These are phyloP conservation scores for Tulasnella calospora DNA, from an alignment of 768 basidiomycete species.

Conservation along the genomic window DNA sequence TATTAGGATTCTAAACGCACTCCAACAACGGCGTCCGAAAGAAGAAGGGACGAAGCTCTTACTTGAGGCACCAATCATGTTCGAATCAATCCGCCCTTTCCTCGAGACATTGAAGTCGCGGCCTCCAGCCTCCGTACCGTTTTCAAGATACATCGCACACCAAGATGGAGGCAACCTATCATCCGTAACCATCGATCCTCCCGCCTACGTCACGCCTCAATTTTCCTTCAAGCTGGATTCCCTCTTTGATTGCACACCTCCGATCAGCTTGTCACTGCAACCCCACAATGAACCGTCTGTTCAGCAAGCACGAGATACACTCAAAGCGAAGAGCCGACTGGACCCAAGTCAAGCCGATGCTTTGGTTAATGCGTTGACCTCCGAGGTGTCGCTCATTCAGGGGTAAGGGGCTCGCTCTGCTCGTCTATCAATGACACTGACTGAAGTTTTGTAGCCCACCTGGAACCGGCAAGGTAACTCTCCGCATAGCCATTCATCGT, in stretches of 20 bases:
- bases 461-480: constrained; percentile 70
- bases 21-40: constrained; percentile 1
- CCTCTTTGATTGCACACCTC: constrained; percentile 47
- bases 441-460: constrained; percentile 53
- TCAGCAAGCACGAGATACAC: constrained; percentile 43
- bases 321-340: constrained; percentile 48
- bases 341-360: constrained; percentile 71
- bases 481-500: neutral
- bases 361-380: constrained; percentile 53
- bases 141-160: constrained; percentile 50
- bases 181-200: constrained; percentile 44
- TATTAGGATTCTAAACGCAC: constrained; percentile 36
- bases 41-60: constrained; percentile 37
- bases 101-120: constrained; percentile 51
- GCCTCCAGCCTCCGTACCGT: constrained; percentile 56
- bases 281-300: constrained; percentile 43
- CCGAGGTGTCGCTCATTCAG: constrained; percentile 65
- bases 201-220: constrained; percentile 52
- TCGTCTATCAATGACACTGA: constrained; percentile 33
- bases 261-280: constrained; percentile 40
- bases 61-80: constrained; percentile 62
- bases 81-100: constrained; percentile 63
- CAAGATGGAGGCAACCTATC: constrained; percentile 27
- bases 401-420: constrained; percentile 44
- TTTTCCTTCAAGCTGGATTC: constrained; percentile 56